A percentile compares a stretch with the other conserved stretches of the same genome.
Evolutionary conservation across 208 protist genomes (phyloP).

Genomic region (Jaenimonas drosophilae): DNA sequence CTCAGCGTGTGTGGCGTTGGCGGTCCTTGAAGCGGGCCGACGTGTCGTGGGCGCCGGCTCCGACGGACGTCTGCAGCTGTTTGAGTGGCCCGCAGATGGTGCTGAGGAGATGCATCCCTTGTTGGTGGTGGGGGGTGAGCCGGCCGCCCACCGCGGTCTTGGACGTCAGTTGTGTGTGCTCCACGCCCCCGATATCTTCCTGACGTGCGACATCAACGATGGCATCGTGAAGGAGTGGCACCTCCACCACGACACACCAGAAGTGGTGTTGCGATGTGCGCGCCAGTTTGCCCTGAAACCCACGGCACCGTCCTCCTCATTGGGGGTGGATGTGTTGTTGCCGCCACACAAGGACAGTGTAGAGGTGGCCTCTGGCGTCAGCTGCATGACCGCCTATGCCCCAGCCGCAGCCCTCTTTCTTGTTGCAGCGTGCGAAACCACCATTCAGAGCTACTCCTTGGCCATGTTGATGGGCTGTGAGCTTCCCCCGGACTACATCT

Average conservation of each 20-base stretch:
- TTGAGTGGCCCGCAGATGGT: slow-evolving; percentile 13
- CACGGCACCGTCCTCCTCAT: neutral
- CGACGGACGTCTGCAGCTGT: slow-evolving; percentile 41
- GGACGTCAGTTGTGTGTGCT: slow-evolving; percentile 42
- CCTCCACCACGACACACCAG: slow-evolving; percentile 70
- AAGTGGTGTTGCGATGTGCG: slow-evolving; percentile 46
- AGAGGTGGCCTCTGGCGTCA: slow-evolving; percentile 28
- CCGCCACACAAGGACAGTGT: slow-evolving; percentile 2
- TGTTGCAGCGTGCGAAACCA: slow-evolving; percentile 56
- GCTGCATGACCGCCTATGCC: slow-evolving; percentile 43
- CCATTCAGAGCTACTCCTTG: slow-evolving; percentile 54
- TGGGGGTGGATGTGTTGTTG: neutral
- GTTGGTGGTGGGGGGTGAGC: neutral
- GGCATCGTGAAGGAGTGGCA: slow-evolving; percentile 80
- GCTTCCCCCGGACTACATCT: slow-evolving; percentile 50
- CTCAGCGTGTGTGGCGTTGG: slow-evolving; percentile 39
- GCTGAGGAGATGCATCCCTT: slow-evolving; percentile 6
- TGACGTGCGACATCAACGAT: slow-evolving; percentile 59
- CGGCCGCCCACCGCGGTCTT: slow-evolving; percentile 17
- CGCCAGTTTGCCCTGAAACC: slow-evolving; percentile 42
- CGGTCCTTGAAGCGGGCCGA: slow-evolving; percentile 22
- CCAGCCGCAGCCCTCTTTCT: slow-evolving; percentile 55
- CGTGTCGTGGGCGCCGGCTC: slow-evolving; percentile 49
- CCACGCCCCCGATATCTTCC: slow-evolving; percentile 53
- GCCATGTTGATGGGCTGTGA: slow-evolving; percentile 61